Evolutionary conservation across 306 rosid genomes (phyloP).

Genomic region (Argentina anserina): DNA sequence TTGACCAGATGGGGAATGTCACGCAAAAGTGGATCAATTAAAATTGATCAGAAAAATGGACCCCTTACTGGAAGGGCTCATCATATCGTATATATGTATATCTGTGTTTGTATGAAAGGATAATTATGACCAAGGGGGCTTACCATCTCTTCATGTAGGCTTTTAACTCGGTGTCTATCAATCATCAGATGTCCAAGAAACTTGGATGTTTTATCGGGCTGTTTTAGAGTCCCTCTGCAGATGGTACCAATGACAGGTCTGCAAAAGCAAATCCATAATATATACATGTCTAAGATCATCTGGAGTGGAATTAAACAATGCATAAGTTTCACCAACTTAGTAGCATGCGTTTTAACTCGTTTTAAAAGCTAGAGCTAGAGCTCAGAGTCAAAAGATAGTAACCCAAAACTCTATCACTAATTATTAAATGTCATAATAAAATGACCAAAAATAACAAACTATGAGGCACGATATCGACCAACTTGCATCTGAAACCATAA

Average conservation of each 20-base stretch:
- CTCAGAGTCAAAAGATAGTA: not conserved
- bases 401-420: not conserved
- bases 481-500: not conserved
- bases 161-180: slow-evolving; percentile 4
- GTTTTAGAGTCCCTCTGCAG: slow-evolving; percentile 8
- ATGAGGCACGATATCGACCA: not conserved
- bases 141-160: slow-evolving; percentile 21
- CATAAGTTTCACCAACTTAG: not conserved
- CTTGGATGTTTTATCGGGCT: not conserved
- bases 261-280: slow-evolving; percentile 15
- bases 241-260: slow-evolving; percentile 18
- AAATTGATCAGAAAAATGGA: no score
- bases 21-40: no score
- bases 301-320: not conserved
- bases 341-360: not conserved
- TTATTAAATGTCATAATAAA: not conserved
- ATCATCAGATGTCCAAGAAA: slow-evolving; percentile 21
- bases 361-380: not conserved
- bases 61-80: no score
- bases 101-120: not conserved
- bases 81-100: not conserved
- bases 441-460: not conserved
- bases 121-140: not conserved
- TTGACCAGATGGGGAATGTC: no score
- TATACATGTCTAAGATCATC: not conserved